Evolutionary conservation across 169 alveolate genomes (phyloP).

Genomic region (Neospora caninum): DNA sequence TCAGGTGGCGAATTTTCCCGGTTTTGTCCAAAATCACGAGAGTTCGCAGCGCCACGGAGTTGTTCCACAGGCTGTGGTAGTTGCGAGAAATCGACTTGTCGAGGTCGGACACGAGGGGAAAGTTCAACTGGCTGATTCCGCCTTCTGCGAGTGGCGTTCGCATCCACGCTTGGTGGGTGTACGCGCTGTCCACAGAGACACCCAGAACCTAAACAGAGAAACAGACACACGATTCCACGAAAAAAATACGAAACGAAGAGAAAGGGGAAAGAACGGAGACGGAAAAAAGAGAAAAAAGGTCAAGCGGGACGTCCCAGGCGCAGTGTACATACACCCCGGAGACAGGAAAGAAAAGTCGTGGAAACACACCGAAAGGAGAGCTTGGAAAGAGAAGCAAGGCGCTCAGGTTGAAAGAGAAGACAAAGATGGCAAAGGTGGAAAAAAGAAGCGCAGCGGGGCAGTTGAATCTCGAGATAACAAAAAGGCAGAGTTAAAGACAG

Average conservation of each 20-base stretch:
- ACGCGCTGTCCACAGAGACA: constrained; percentile 96
- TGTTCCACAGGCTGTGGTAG: constrained; percentile 92
- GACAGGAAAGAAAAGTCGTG: no score
- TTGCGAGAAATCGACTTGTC: constrained; percentile 87
- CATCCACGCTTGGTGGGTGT: constrained; percentile 96
- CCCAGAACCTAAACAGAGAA: constrained; percentile 81
- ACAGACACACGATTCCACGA: not conserved
- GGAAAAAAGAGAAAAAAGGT: not conserved
- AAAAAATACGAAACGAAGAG: not conserved
- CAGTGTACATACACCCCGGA: no score
- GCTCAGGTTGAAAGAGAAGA: no score
- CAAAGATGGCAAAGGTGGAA: no score
- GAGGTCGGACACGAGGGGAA: constrained; percentile 94
- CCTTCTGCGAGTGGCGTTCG: constrained; percentile 95
- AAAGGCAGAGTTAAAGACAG: no score
- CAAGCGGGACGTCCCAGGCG: no score
- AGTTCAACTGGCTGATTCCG: constrained; percentile 93
- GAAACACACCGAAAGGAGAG: no score
- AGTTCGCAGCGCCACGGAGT: constrained; percentile 94
- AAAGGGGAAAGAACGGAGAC: not conserved
- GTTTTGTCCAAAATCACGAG: constrained; percentile 95
- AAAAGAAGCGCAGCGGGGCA: no score
- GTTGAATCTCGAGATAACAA: no score
- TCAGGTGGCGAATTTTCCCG: constrained; percentile 94
- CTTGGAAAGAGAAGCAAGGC: no score